Evolutionary conservation across 345 rosid genomes (phyloP).

Genomic region (Erucastrum elatum): DNA sequence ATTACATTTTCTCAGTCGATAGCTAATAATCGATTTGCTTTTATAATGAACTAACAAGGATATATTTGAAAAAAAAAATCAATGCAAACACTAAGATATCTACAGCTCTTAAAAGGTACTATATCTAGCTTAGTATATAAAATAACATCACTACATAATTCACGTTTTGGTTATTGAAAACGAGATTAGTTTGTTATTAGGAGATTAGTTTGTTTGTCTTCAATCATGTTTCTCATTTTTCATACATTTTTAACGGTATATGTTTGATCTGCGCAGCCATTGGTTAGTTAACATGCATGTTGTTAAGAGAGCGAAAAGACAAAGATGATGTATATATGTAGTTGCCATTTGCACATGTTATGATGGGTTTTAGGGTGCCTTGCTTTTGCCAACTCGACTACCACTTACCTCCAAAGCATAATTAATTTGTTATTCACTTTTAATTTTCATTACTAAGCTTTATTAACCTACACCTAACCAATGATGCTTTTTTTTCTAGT

Average conservation of each 20-base stretch:
- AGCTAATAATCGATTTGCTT: too few species aligned
- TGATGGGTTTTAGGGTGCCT: constrained; percentile 15
- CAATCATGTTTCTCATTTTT: constrained; percentile 18
- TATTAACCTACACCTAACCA: neutral
- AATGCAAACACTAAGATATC: too few species aligned
- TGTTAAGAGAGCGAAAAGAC: constrained; percentile 23
- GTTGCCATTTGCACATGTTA: constrained; percentile 33
- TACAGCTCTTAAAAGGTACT: too few species aligned
- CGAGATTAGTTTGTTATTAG: too few species aligned
- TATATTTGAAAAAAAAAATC: too few species aligned
- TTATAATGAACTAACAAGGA: too few species aligned
- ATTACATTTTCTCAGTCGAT: too few species aligned
- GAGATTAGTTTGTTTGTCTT: neutral
- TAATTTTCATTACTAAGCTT: neutral
- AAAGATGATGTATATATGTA: constrained; percentile 22
- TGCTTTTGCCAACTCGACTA: constrained; percentile 26
- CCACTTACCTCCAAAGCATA: constrained; percentile 19
- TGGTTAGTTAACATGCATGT: constrained; percentile 18
- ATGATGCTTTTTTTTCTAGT: neutral
- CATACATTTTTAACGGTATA: constrained; percentile 17
- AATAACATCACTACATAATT: too few species aligned
- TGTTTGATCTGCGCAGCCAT: constrained; percentile 17
- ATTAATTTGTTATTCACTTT: neutral
- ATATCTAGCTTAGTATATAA: too few species aligned
- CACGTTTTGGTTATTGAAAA: too few species aligned